Percentiles rank a stretch among this genome's conserved stretches.
Evolutionary conservation across 176 grass and related monocot species (phyloP).

Genomic region (Areca catechu): DNA sequence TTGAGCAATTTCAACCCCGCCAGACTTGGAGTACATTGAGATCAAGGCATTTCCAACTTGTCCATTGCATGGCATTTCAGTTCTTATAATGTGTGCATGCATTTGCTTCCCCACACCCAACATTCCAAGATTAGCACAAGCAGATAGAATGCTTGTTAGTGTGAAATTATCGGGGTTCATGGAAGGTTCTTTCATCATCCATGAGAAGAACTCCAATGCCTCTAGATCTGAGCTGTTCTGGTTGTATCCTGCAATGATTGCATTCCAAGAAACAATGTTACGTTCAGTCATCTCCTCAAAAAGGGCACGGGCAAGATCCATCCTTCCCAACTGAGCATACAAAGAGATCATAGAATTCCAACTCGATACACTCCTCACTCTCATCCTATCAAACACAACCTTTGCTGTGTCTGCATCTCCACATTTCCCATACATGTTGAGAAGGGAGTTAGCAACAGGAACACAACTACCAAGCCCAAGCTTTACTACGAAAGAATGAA

Average conservation of each 20-base stretch:
- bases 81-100: slow-evolving; percentile 41
- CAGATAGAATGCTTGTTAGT: slow-evolving; percentile 43
- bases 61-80: slow-evolving; percentile 14
- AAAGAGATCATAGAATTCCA: slow-evolving; percentile 63
- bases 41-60: slow-evolving; percentile 66
- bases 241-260: slow-evolving; percentile 68
- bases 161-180: slow-evolving; percentile 40
- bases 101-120: slow-evolving; percentile 49
- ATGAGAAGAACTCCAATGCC: slow-evolving; percentile 53
- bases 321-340: slow-evolving; percentile 40
- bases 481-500: slow-evolving; percentile 52
- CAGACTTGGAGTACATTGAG: slow-evolving; percentile 57
- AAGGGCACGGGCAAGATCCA: slow-evolving; percentile 46
- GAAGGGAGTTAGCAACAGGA: slow-evolving; percentile 48
- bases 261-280: slow-evolving; percentile 73
- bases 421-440: slow-evolving; percentile 71
- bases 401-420: slow-evolving; percentile 43
- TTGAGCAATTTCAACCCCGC: slow-evolving; percentile 40
- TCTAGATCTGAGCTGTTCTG: slow-evolving; percentile 47
- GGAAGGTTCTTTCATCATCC: slow-evolving; percentile 39
- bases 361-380: slow-evolving; percentile 35
- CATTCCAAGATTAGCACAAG: slow-evolving; percentile 38
- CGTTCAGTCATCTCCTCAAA: slow-evolving; percentile 51
- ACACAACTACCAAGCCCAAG: slow-evolving; percentile 48
- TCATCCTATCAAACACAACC: slow-evolving; percentile 52